phyloP scores from a whole-genome alignment of 179 eudicot genomes.

The Silene coronaria region DNA sequence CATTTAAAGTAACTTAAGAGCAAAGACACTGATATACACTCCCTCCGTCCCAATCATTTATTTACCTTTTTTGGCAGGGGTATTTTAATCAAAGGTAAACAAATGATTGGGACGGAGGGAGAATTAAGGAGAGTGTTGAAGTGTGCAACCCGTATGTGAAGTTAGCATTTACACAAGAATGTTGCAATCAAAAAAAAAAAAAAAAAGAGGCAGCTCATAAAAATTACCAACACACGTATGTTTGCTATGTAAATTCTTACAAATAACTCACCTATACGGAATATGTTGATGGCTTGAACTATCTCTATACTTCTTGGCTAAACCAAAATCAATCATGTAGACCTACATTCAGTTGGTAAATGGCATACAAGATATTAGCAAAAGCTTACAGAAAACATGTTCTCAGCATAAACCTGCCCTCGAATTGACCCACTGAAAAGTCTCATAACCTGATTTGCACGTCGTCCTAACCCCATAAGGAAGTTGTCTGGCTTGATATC shows the following conservation, averaged over 20 bases:
- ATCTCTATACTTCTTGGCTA: slow-evolving; percentile 90
- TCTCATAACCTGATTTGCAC: slow-evolving; percentile 79
- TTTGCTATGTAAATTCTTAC: not conserved
- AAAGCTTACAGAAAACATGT: not conserved
- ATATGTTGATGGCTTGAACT: slow-evolving; percentile 78
- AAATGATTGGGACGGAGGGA: no score
- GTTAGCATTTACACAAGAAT: not conserved
- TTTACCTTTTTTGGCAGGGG: no score
- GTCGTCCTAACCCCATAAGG: slow-evolving; percentile 93
- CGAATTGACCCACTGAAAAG: not conserved
- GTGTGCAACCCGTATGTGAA: not conserved
- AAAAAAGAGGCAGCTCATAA: not conserved
- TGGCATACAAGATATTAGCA: not conserved
- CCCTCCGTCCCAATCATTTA: no score
- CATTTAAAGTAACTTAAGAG: not conserved
- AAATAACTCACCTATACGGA: slow-evolving; percentile 69
- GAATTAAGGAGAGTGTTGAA: not conserved
- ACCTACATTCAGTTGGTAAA: slow-evolving; percentile 34
- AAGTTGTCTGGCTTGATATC: slow-evolving; percentile 98
- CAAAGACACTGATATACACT: not conserved
- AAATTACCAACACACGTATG: not conserved
- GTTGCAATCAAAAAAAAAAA: not conserved
- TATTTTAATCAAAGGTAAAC: no score
- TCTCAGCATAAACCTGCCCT: not conserved
- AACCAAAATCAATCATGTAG: slow-evolving; percentile 83